Evolutionary conservation across 2,329 filamentous ascomycete genomes (phyloP).

Genomic region (Kalmusia sp.): DNA sequence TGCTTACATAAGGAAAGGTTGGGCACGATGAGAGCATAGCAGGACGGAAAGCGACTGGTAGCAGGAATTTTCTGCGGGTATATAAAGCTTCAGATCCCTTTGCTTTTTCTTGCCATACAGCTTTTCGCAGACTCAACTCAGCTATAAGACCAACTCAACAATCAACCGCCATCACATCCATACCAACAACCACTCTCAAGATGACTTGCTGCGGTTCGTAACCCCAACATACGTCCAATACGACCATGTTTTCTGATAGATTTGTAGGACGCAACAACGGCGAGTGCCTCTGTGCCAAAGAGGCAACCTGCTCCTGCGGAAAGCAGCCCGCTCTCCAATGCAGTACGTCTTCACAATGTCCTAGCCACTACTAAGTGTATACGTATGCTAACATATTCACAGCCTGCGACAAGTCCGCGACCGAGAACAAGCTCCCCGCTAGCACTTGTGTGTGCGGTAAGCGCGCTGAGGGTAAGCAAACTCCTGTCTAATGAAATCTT

Average conservation of each 20-base stretch:
- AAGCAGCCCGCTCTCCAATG: slow-evolving; percentile 87
- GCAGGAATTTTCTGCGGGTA: slow-evolving; percentile 13
- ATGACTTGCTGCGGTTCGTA: slow-evolving; percentile 62
- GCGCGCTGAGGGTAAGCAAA: slow-evolving; percentile 70
- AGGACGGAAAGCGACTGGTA: slow-evolving; percentile 4
- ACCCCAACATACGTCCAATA: too few relatives aligned
- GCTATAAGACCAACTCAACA: not conserved
- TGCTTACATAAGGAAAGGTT: slow-evolving; percentile 27
- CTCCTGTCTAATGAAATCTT: not conserved
- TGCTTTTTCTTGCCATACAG: slow-evolving; percentile 8
- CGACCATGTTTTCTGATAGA: not conserved
- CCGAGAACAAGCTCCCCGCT: slow-evolving; percentile 77
- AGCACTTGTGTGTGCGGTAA: slow-evolving; percentile 78
- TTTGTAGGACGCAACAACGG: slow-evolving; percentile 55
- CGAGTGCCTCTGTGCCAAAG: slow-evolving; percentile 64
- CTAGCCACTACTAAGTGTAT: slow-evolving; percentile 15
- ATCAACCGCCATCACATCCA: slow-evolving; percentile 9
- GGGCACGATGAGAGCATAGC: slow-evolving; percentile 9
- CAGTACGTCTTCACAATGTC: slow-evolving; percentile 50
- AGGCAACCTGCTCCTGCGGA: slow-evolving; percentile 83
- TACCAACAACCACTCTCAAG: slow-evolving; percentile 28
- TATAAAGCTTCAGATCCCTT: slow-evolving; percentile 29
- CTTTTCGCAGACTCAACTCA: not conserved
- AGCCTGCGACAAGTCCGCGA: slow-evolving; percentile 74
- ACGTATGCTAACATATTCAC: slow-evolving; percentile 20